These are phyloP conservation scores for Colletotrichum liriopes DNA, from an alignment of 2,329 filamentous ascomycete species.

Conservation along the genomic window DNA sequence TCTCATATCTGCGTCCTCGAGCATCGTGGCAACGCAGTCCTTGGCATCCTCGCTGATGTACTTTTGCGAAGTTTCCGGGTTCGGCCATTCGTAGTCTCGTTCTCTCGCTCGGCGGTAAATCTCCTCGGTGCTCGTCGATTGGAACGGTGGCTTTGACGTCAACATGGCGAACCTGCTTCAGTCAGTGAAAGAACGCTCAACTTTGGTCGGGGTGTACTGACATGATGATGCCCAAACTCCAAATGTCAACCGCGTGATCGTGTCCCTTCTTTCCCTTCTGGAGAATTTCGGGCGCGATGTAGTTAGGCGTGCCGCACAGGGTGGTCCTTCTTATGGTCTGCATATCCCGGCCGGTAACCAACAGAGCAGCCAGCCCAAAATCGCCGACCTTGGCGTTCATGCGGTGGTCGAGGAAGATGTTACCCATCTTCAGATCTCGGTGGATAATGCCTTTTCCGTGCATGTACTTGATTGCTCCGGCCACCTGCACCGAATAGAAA, in stretches of 20 bases:
- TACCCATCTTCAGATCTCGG: slow-evolving; percentile 97
- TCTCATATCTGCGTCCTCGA: slow-evolving; percentile 82
- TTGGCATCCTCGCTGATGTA: slow-evolving; percentile 83
- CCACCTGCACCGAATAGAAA: slow-evolving; percentile 94
- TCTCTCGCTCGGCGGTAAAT: slow-evolving; percentile 82
- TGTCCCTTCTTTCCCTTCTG: slow-evolving; percentile 96
- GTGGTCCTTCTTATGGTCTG: slow-evolving; percentile 88
- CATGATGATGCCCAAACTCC: slow-evolving; percentile 98
- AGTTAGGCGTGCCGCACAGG: slow-evolving; percentile 97
- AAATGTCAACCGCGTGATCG: slow-evolving; percentile 98
- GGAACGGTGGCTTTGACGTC: slow-evolving; percentile 95
- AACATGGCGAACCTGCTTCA: slow-evolving; percentile 88
- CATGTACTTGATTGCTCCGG: slow-evolving; percentile 98
- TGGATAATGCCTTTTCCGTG: slow-evolving; percentile 97
- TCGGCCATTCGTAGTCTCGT: slow-evolving; percentile 86
- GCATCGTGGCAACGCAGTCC: slow-evolving; percentile 82
- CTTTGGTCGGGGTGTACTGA: slow-evolving; percentile 59
- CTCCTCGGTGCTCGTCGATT: slow-evolving; percentile 89
- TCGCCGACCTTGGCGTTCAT: slow-evolving; percentile 99
- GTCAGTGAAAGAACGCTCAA: slow-evolving; percentile 46
- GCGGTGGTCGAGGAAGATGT: slow-evolving; percentile 92
- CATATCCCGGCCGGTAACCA: slow-evolving; percentile 93
- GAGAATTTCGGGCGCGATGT: slow-evolving; percentile 96
- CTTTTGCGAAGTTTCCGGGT: slow-evolving; percentile 74
- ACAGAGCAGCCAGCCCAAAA: slow-evolving; percentile 92